Evolutionary conservation across 768 basidiomycete genomes (phyloP), one percentile per base, ranked within the genome.

Genomic region (Collybia nuda): DNA sequence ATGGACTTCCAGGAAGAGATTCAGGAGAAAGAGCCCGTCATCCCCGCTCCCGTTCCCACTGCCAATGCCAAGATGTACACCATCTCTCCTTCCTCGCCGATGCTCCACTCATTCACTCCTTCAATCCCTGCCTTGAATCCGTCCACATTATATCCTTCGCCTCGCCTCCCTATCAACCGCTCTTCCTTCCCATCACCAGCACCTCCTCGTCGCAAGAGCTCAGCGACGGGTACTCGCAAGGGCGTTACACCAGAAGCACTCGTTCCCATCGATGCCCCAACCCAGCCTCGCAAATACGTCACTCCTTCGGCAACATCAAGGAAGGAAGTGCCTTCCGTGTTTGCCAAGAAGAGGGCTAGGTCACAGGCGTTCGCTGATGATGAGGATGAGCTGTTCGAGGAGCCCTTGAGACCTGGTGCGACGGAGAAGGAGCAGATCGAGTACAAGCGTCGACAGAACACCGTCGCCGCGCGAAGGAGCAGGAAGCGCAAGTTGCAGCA

Each of bases 401-500:
- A 64, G 22, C 62, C 62, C 1, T 62, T 66, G 14, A 61, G 62
- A 1, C 70, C 78, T 0, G 68, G 76, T 5, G 64, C 74, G 4
- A 71, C 74, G 1, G 82, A 82, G 65, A 64, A 74, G 53, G 80
- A 85, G 56, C 83, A 84, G 55, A 90, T 91, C 56, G 86, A 85
- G 67, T 78, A 77, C 45, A 93, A 92, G 76, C 79, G 91, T 40
- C 77, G 85, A 5, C 84, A 86, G 67, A 93, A 92, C 61, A 90
- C 89, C 4, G 64, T 91, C 6, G 90, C 91, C 0, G 91, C 91
- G 17, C 76, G 91, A 3, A 78, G 87, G 41, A 84, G 81, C 57
- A 75, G 90, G 9, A 81, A 82, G 77, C 77, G 90, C 41, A 93
- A 91, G 76, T 67, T 85, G 32, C 78, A 83, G 68, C 78, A 88